Conservation (phyloP, 148 eudicot genomes). For the Salicornia ramosissima region DNA sequence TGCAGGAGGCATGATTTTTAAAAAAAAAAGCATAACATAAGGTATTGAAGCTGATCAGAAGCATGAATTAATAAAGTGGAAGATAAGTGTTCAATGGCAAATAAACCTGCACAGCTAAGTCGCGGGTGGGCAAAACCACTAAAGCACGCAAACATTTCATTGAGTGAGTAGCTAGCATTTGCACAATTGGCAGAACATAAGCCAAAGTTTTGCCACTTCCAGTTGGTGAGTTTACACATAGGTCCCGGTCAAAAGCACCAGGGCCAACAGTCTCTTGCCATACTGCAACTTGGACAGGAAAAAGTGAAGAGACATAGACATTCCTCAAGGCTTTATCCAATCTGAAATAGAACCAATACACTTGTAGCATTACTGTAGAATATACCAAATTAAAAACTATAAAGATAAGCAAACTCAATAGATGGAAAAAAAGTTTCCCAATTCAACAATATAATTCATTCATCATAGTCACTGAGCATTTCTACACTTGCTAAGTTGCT, state of each 20-base stretch:
- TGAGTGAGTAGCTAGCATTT: constrained; percentile 55
- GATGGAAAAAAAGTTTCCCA: not conserved
- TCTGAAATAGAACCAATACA: constrained; percentile 34
- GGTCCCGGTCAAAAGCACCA: constrained; percentile 84
- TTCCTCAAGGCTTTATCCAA: constrained; percentile 56
- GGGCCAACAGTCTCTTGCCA: constrained; percentile 98
- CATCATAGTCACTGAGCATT: no score
- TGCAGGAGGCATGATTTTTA: not conserved
- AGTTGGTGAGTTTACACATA: constrained; percentile 88
- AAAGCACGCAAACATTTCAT: constrained; percentile 80
- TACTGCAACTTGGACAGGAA: constrained; percentile 89
- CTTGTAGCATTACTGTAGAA: not conserved
- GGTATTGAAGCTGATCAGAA: not conserved
- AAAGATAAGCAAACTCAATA: not conserved
- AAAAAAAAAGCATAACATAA: not conserved
- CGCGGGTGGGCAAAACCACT: constrained; percentile 94
- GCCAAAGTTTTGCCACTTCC: constrained; percentile 96
- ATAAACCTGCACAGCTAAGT: constrained; percentile 81
- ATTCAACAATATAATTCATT: not conserved
- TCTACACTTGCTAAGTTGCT: no score
- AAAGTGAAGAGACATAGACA: constrained; percentile 61
- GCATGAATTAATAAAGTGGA: not conserved
- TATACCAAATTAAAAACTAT: not conserved
- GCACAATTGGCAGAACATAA: constrained; percentile 85
- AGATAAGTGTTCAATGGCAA: constrained; percentile 5